Base-by-base conservation (phyloP, 345 rosid genomes). In the Bruguiera parviflora region DNA sequence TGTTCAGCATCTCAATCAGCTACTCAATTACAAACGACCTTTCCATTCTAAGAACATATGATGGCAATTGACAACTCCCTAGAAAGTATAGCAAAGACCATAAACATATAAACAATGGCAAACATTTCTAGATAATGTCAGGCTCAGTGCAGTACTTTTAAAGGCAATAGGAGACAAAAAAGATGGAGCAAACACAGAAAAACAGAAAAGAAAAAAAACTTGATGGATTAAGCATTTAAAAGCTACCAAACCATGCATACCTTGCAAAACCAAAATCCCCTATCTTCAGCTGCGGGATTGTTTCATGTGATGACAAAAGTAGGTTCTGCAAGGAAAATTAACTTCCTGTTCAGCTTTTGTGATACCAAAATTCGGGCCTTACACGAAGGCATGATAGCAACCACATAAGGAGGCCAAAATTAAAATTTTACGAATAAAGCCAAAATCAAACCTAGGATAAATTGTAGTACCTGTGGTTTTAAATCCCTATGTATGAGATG, bases 191-290 rank as follows among this genome's bases (percentile, higher is more conserved):
- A 43, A 43, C 3, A 43, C 15, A 10, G 3, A 10, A 1, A 0
- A 0, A 43, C 28, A 27, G 28, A 43, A 13, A 3, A 43, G 15
- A 43, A 43, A 7, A 29, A 8, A 39, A 10, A 39, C 46, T 11
- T 43, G 3, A 15, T 43, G 5, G 18, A 11, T 46, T 18, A 10
- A 0, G 11, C 58, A 11, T 53, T 4, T 29, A 43, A 43, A 43
- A 43, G 49, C 49, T 29, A 43, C 56, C 37, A 20, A 68, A 73
- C 33, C 57, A 66, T 32, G 22, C 47, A 56, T 73, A 88, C 96
- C 96, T 87, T 58, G 94, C 97, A 85, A 91, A 91, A 67, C 94
- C 97, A 83, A 91, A 91, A 80, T 91, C 97, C 57, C 94, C 94
- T 63, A 91, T 91, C 83, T 91, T 91, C 79, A 91, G 71, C 66